Evolutionary conservation across 768 basidiomycete genomes (phyloP).

Genomic region (Hypholoma fasciculare): DNA sequence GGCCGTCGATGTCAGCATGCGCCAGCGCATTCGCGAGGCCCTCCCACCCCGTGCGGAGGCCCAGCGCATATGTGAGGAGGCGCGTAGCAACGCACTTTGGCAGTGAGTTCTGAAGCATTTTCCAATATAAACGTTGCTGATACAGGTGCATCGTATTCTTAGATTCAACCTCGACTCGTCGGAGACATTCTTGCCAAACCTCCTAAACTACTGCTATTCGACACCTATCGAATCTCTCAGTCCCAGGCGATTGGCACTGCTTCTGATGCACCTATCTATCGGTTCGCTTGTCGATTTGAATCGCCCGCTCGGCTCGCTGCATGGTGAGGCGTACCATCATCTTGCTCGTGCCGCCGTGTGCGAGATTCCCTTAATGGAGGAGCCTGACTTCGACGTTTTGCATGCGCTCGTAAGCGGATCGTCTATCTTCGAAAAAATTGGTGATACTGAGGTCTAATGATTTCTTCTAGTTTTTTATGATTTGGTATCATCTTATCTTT

Average conservation of each 20-base stretch:
- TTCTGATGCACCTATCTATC: constrained; percentile 73
- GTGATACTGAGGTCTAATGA: background rate
- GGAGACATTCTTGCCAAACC: constrained; percentile 68
- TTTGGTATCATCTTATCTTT: constrained; percentile 73
- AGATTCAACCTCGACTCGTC: constrained; percentile 73
- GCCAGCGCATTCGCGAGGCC: constrained; percentile 62
- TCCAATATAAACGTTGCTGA: too few relatives aligned
- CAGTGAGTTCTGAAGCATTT: constrained; percentile 47
- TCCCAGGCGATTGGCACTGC: constrained; percentile 64
- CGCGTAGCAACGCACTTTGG: constrained; percentile 69
- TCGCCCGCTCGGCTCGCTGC: constrained; percentile 52
- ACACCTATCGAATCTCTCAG: constrained; percentile 59
- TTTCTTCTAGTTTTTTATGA: constrained; percentile 55
- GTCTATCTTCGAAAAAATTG: background rate
- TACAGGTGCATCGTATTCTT: constrained; percentile 2
- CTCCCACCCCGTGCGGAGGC: constrained; percentile 63
- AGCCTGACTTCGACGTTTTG: constrained; percentile 72
- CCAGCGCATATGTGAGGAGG: constrained; percentile 59
- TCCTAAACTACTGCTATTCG: constrained; percentile 67
- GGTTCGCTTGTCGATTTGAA: constrained; percentile 69
- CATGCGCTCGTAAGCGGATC: constrained; percentile 54
- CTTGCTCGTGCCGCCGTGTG: constrained; percentile 67
- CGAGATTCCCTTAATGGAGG: constrained; percentile 74
- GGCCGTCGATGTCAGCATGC: constrained; percentile 61
- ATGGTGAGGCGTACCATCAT: constrained; percentile 67